Evolutionary conservation across 2,329 filamentous ascomycete genomes (phyloP), one percentile per base, ranked within the genome.

Genomic region (Apiospora koreana): DNA sequence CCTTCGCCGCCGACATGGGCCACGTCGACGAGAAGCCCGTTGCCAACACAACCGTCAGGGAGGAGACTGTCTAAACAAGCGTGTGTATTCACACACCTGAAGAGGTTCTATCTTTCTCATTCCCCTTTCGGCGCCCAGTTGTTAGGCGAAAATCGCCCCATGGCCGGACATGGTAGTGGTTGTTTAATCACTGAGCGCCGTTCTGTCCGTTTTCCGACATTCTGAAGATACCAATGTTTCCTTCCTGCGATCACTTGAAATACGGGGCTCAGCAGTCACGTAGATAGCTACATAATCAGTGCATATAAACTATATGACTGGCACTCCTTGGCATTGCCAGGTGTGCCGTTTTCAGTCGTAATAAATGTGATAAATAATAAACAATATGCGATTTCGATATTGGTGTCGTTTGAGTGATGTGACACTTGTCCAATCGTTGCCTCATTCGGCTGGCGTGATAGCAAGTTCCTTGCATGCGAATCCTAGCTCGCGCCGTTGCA

Each of bases 1-100:
- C 79, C 10, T 81, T 77, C 72, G 79, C 78, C 7, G 71, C 79
- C 68, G 77, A 79, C 72, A 77, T 78, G 74, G 71, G 77, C 72
- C 76, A 77, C 71, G 71, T 71, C 66, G 77, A 75, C 66, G 73
- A 76, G 66, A 74, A 74, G 73, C 71, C 72, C 41, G 70, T 74
- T 10, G 74, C 74, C 67, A 69, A 54, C 41, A 69, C 73, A 31
- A 71, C 72, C 10, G 65, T 76, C 46, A 75, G 74, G 21, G 77
- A 79, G n/a, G 77, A 80, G 73, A 77, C 76, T 70, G 76, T 78
- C 45, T 79, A 73, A 70, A 35, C 14, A 14, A 9, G 31, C 10
- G 31, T 10, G 21, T 62, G 16, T 38, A n/a, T 4, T 6, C 21
- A n/a, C 31, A 38, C 31, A 62, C 31, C 12, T n/a, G 8, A 12